A percentile compares a stretch with the other conserved stretches of the same genome.
These are phyloP conservation scores for Aureobasidium sp. DNA, from an alignment of 2,329 filamentous ascomycete species.

Conservation along the genomic window DNA sequence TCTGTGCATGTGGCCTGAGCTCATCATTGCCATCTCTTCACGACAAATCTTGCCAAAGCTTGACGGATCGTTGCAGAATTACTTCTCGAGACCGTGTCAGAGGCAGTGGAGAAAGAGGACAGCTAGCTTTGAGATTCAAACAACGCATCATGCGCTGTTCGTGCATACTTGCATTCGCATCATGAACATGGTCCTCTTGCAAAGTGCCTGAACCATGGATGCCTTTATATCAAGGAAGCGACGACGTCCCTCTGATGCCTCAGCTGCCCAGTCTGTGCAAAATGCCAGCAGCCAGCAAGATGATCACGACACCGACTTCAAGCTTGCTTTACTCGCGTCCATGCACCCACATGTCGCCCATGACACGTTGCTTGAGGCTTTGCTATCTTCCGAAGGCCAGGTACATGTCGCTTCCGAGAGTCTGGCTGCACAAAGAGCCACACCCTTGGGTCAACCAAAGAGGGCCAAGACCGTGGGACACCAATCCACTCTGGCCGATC, in stretches of 20 bases:
- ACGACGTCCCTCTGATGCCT: slow-evolving; percentile 19
- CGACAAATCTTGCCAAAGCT: too few relatives aligned
- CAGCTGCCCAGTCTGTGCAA: background rate
- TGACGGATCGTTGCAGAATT: too few relatives aligned
- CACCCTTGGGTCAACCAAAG: slow-evolving; percentile 15
- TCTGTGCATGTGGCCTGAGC: too few relatives aligned
- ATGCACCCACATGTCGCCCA: slow-evolving; percentile 60
- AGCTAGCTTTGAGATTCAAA: background rate
- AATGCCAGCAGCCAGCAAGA: slow-evolving; percentile 16
- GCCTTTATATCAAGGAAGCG: slow-evolving; percentile 24
- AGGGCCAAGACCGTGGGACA: slow-evolving; percentile 30
- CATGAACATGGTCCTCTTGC: background rate
- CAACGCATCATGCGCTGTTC: slow-evolving; percentile 2
- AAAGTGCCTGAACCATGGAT: slow-evolving; percentile 22
- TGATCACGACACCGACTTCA: slow-evolving; percentile 73
- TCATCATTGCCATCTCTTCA: too few relatives aligned
- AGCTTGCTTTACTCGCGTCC: slow-evolving; percentile 76
- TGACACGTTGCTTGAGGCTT: slow-evolving; percentile 65
- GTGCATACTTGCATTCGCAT: background rate
- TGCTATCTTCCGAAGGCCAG: slow-evolving; percentile 71
- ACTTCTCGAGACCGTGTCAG: too few relatives aligned
- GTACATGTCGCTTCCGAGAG: slow-evolving; percentile 58
- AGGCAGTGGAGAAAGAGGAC: too few relatives aligned
- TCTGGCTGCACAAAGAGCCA: slow-evolving; percentile 35
- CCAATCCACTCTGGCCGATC: slow-evolving; percentile 35